Percentiles rank a stretch among this genome's conserved stretches.
Conservation (phyloP, 306 rosid genomes). For the Dalbergia cultrata region DNA sequence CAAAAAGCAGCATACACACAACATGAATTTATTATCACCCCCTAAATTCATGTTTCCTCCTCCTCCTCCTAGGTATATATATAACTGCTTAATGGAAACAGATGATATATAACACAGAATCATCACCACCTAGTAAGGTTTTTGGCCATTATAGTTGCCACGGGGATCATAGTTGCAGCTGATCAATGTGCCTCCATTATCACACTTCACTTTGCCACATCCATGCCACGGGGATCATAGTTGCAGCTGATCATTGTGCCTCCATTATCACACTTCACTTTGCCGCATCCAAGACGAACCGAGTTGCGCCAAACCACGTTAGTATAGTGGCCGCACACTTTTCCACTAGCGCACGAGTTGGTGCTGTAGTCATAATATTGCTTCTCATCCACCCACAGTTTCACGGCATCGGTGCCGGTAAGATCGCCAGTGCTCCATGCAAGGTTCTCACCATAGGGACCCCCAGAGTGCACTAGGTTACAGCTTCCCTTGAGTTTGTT, state of each 20-base stretch:
- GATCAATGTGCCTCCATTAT: too few relatives aligned
- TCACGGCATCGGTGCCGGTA: neutral
- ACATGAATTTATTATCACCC: too few relatives aligned
- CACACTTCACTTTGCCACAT: too few relatives aligned
- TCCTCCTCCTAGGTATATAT: too few relatives aligned
- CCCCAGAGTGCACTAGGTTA: constrained; percentile 40
- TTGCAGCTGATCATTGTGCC: neutral
- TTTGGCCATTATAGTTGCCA: too few relatives aligned
- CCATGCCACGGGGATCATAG: too few relatives aligned
- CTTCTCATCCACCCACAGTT: constrained; percentile 49
- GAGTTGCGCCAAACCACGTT: constrained; percentile 54
- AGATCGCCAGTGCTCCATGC: neutral
- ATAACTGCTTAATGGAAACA: too few relatives aligned
- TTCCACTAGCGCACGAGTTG: constrained; percentile 43
- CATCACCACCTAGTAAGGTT: too few relatives aligned
- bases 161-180: too few relatives aligned
- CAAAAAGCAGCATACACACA: too few relatives aligned
- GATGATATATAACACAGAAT: too few relatives aligned
- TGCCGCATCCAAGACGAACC: neutral
- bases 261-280: neutral
- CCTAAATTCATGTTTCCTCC: too few relatives aligned
- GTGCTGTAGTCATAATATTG: constrained; percentile 31
- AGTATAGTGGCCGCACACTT: constrained; percentile 45
- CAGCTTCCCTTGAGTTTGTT: constrained; percentile 40
- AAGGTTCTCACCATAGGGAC: constrained; percentile 36